A percentile compares a stretch with the other conserved stretches of the same genome.
Conservation (phyloP, 176 grass and related monocot species). For the Dendrocalamus sinicus region DNA sequence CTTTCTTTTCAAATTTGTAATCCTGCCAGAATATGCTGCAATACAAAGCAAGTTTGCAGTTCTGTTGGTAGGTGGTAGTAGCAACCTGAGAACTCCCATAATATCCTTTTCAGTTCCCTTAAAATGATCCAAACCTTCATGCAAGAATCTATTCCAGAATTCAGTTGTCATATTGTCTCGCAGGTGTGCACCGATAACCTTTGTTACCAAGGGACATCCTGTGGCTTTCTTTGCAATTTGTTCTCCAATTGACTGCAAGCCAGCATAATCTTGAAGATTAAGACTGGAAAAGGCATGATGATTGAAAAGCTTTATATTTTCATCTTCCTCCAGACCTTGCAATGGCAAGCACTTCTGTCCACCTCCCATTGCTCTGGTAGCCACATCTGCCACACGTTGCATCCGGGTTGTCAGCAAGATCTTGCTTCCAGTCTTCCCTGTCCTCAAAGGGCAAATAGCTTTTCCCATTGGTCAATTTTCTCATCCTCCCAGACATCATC, state of each 20-base stretch:
- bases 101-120: slow-evolving; percentile 19
- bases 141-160: slow-evolving; percentile 32
- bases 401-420: slow-evolving; percentile 49
- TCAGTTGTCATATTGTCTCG: background rate
- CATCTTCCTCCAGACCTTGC: slow-evolving; percentile 19
- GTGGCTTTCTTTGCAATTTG: slow-evolving; percentile 36
- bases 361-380: background rate
- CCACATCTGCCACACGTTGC: slow-evolving; percentile 3
- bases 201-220: slow-evolving; percentile 51
- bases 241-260: slow-evolving; percentile 5
- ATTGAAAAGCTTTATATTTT: slow-evolving; percentile 40
- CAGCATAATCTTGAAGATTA: slow-evolving; percentile 2
- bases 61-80: slow-evolving; percentile 45
- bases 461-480: slow-evolving; percentile 19
- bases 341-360: background rate
- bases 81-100: slow-evolving; percentile 30
- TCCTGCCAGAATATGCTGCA: slow-evolving; percentile 49
- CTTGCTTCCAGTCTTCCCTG: slow-evolving; percentile 48
- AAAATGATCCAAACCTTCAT: slow-evolving; percentile 14
- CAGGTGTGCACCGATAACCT: slow-evolving; percentile 26
- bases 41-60: slow-evolving; percentile 51
- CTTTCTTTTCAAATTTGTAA: slow-evolving; percentile 8
- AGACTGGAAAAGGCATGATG: slow-evolving; percentile 18
- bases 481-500: too few relatives aligned
- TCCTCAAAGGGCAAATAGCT: slow-evolving; percentile 40